Evolutionary conservation across 805 yeast species (phyloP), one percentile per base, ranked within the genome.

Genomic region (Barnettozyma vustinii): DNA sequence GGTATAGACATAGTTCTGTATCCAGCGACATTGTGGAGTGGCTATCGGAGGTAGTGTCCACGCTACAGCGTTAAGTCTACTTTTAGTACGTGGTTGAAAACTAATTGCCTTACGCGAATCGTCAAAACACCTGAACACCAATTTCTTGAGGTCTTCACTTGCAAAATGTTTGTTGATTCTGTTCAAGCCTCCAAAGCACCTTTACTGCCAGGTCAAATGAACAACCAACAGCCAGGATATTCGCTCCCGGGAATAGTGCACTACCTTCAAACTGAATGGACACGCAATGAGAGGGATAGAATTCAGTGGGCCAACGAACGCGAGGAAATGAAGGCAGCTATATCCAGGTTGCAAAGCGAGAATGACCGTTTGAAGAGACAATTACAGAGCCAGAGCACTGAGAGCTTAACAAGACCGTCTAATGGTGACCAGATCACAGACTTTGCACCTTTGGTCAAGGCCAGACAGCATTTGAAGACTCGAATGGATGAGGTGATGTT

Each of bases 241-340:
- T 53, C 61, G 33, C 54, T 56, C 3, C 60, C 62, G 40, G 85
- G 86, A 45, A 81, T 81, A 30, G 79, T 81, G 80, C 76, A 79
- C 57, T 81, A 76, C 52, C 69, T 81, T 57, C 86, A 81, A 59
- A 67, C 76, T 21, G 85, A 81, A 56, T 80, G 81, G 74, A 80
- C 81, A 47, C 74, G 72, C 50, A 78, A 76, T 60, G 86, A 81
- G 59, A 74, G 79, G 47, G 80, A 78, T 54, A 67, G 82, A 45
- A 77, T 81, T 46, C 75, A 75, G 40, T 80, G 83, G 82, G 81
- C 76, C 50, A 65, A 79, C 45, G 85, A 81, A 58, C 68, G 75
- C 35, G 79, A 81, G 18, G 85, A 81, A 56, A 76, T 81, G 83
- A 76, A 72, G 62, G 68, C 73, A 26, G 61, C 67, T 30, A 75